phyloP scores from a whole-genome alignment of 768 basidiomycete genomes.

The Mycena amicta region DNA sequence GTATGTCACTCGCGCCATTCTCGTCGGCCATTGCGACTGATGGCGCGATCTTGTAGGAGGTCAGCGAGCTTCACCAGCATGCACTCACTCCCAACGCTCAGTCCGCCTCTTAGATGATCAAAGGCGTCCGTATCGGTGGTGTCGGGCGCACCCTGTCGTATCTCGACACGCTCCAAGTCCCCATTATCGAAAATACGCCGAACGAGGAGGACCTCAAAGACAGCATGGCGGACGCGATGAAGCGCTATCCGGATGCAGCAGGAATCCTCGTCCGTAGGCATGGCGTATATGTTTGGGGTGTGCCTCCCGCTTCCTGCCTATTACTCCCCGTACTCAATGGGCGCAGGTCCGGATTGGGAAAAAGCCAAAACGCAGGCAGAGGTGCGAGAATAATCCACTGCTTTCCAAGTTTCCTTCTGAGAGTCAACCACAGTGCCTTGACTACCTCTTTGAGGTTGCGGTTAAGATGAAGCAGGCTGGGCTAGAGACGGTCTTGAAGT shows the following conservation, averaged over 20 bases:
- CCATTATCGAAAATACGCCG: conserved; percentile 91
- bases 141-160: conserved; percentile 78
- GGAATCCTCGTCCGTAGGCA: conserved; percentile 78
- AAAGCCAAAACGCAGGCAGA: conserved; percentile 90
- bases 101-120: conserved; percentile 73
- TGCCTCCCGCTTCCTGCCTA: conserved; percentile 3
- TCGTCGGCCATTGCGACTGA: conserved; percentile 6
- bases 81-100: background rate
- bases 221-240: conserved; percentile 87
- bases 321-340: conserved; percentile 5
- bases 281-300: conserved; percentile 87
- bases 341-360: conserved; percentile 70
- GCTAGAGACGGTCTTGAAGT: conserved; percentile 28
- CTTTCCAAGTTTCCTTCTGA: background rate
- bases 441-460: conserved; percentile 88
- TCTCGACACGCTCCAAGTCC: conserved; percentile 81
- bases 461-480: conserved; percentile 79
- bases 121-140: conserved; percentile 79
- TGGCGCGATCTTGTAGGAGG: conserved; percentile 41
- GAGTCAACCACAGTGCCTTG: conserved; percentile 61
- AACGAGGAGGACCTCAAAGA: conserved; percentile 88
- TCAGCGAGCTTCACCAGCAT: conserved; percentile 17
- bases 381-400: conserved; percentile 36
- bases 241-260: conserved; percentile 74
- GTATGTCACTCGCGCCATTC: conserved; percentile 37